A percentile compares a stretch with the other conserved stretches of the same genome.
These are phyloP conservation scores for Globisporangium cylindrosporum DNA, from an alignment of 352 stramenopile genomes.

Conservation along the genomic window DNA sequence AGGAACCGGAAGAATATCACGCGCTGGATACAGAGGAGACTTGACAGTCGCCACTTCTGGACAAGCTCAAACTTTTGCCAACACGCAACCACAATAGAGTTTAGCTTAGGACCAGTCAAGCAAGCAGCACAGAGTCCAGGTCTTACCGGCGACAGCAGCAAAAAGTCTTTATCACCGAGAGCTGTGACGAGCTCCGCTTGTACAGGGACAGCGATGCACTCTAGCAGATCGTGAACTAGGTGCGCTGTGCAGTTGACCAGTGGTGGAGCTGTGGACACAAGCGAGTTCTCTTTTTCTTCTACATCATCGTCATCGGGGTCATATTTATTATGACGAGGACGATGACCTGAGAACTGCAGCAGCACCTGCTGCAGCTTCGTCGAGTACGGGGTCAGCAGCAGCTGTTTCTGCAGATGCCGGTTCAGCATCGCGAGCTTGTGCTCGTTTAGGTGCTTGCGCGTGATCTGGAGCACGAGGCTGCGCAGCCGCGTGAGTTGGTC, in stretches of 20 bases:
- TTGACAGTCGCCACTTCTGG: conserved; percentile 33
- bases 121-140: background rate
- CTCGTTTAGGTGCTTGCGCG: conserved; percentile 50
- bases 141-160: conserved; percentile 38
- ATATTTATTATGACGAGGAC: background rate
- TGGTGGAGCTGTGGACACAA: background rate
- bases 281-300: background rate
- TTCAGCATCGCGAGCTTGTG: conserved; percentile 49
- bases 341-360: conserved; percentile 27
- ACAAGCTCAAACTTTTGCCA: conserved; percentile 41
- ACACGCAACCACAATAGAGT: background rate
- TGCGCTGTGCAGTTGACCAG: conserved; percentile 5
- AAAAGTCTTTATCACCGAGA: conserved; percentile 17
- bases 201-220: conserved; percentile 12
- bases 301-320: background rate
- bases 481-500: conserved; percentile 41
- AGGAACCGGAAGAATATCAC: conserved; percentile 60
- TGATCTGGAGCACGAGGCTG: conserved; percentile 53
- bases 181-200: background rate
- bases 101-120: background rate
- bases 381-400: conserved; percentile 42
- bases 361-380: conserved; percentile 38
- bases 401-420: conserved; percentile 41
- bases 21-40: conserved; percentile 47
- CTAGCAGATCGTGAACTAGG: conserved; percentile 16